Percentiles rank a stretch among this genome's conserved stretches.
phyloP scores from a whole-genome alignment of 768 basidiomycete genomes.

The Phylloporus sp. region DNA sequence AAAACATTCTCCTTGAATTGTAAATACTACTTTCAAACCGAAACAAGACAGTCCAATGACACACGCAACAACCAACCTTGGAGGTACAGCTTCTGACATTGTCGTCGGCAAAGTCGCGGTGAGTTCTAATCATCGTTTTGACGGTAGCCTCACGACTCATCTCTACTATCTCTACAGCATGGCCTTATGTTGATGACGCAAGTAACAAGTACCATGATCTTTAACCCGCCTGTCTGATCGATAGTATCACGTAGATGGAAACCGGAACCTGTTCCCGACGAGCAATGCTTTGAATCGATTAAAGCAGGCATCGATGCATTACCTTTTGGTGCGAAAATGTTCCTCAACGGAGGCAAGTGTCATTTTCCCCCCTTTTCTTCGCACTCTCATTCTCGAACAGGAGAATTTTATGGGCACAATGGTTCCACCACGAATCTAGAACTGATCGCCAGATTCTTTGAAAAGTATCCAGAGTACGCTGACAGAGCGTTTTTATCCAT shows the following conservation, averaged over 20 bases:
- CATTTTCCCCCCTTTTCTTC: background rate
- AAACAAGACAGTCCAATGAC: constrained; percentile 22
- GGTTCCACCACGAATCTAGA: constrained; percentile 42
- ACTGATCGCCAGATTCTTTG: constrained; percentile 48
- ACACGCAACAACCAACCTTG: constrained; percentile 31
- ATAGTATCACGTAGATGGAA: background rate
- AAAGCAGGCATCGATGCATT: constrained; percentile 40
- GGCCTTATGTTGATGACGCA: constrained; percentile 41
- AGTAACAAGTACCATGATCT: background rate
- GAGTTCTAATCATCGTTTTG: background rate
- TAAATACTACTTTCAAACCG: too few relatives aligned
- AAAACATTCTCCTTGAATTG: background rate
- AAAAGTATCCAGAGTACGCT: constrained; percentile 35
- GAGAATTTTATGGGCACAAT: constrained; percentile 55
- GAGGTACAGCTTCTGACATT: constrained; percentile 36
- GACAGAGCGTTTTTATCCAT: constrained; percentile 36
- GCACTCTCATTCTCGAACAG: constrained; percentile 24
- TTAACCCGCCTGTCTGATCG: background rate
- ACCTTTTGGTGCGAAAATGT: constrained; percentile 42
- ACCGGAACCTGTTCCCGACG: background rate
- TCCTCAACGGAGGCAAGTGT: constrained; percentile 46
- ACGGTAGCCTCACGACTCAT: background rate
- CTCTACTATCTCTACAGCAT: background rate
- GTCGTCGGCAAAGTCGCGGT: constrained; percentile 40
- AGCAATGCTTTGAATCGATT: constrained; percentile 43